A percentile compares a stretch with the other conserved stretches of the same genome.
These are phyloP conservation scores for Coemansia sp. DNA, from an alignment of 192 early-diverging fungal species.

Conservation along the genomic window DNA sequence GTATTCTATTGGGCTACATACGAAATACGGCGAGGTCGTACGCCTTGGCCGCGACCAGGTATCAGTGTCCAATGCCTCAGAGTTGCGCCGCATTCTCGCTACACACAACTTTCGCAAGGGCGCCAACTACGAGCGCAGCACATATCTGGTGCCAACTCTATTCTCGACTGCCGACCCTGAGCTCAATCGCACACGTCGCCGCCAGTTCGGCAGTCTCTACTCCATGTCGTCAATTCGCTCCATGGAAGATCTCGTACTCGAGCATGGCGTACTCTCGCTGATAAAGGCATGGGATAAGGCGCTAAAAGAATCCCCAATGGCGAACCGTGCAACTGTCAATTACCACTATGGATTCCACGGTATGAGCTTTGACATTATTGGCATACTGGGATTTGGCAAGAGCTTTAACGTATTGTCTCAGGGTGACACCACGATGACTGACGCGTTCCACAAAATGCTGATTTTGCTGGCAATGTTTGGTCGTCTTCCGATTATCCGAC, in stretches of 20 bases:
- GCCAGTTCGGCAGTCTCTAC: conserved; percentile 38
- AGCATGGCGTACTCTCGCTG: conserved; percentile 29
- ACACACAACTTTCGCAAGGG: conserved; percentile 49
- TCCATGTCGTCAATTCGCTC: conserved; percentile 20
- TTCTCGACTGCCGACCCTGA: conserved; percentile 46
- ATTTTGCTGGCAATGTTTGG: conserved; percentile 8
- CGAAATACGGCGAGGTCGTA: conserved; percentile 41
- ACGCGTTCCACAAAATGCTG: conserved; percentile 23
- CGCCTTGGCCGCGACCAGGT: conserved; percentile 43
- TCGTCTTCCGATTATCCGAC: conserved; percentile 9
- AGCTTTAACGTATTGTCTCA: conserved; percentile 24
- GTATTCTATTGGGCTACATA: conserved; percentile 28
- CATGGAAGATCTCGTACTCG: conserved; percentile 28
- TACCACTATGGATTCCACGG: conserved; percentile 48
- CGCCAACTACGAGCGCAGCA: conserved; percentile 26
- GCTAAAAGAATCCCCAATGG: neutral
- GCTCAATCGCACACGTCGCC: conserved; percentile 29
- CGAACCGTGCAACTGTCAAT: conserved; percentile 18
- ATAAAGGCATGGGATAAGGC: conserved; percentile 36
- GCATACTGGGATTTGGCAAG: conserved; percentile 38
- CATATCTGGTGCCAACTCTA: conserved; percentile 19
- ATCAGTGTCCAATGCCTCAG: conserved; percentile 24
- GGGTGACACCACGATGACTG: conserved; percentile 23
- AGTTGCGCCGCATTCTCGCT: conserved; percentile 31
- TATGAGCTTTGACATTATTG: conserved; percentile 44